phyloP scores from a whole-genome alignment of 2,329 filamentous ascomycete species.

The Colletotrichum lini region DNA sequence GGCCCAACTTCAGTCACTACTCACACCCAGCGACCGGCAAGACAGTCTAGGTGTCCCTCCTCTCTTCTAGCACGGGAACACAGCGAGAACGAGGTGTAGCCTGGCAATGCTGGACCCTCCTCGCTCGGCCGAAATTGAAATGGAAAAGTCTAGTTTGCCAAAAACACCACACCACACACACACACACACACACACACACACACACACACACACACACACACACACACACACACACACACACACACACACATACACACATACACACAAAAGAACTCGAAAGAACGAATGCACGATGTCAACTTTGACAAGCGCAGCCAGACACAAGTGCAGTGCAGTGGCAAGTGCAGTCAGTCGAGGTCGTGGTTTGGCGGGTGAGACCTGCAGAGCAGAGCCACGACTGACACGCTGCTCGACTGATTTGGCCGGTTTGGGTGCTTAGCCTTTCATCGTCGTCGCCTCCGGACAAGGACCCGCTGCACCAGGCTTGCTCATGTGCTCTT shows the following conservation, averaged over 20 bases:
- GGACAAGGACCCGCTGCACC: conserved; percentile 55
- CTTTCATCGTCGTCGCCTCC: conserved; percentile 36
- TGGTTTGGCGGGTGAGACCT: conserved; percentile 9
- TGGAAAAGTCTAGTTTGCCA: not conserved
- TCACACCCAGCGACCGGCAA: not conserved
- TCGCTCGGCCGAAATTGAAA: not conserved
- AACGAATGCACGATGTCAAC: too few relatives aligned
- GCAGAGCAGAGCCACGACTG: conserved; percentile 14
- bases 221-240: too few relatives aligned
- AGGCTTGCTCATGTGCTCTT: conserved; percentile 64
- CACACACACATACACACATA: too few relatives aligned
- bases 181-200: too few relatives aligned
- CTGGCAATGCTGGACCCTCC: too few relatives aligned
- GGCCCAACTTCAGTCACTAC: not conserved
- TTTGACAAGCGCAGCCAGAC: too few relatives aligned
- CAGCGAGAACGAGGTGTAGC: too few relatives aligned
- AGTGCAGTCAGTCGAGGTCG: conserved; percentile 1
- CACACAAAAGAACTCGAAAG: too few relatives aligned
- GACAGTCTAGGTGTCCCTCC: not conserved
- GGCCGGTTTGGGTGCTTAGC: conserved; percentile 34
- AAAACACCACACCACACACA: too few relatives aligned
- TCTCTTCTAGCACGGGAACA: not conserved
- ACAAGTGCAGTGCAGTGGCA: conserved; percentile 5
- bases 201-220: too few relatives aligned
- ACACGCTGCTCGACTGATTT: conserved; percentile 25